Evolutionary conservation across 768 basidiomycete genomes (phyloP).

Genomic region (Polyporus arcularius): DNA sequence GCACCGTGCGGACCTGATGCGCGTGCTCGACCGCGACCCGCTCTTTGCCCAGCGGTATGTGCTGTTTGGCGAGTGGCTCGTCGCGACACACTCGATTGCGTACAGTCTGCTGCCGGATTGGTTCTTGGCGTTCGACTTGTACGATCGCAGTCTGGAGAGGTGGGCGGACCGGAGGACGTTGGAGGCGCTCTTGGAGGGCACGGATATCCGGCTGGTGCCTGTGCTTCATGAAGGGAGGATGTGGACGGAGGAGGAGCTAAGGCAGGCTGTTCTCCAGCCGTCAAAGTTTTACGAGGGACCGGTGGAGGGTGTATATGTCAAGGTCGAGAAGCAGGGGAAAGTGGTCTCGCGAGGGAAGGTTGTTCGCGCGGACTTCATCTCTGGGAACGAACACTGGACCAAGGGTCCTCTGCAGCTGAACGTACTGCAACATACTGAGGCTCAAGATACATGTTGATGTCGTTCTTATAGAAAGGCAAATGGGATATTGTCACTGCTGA

Average conservation of each 20-base stretch:
- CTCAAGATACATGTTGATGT: too few relatives aligned
- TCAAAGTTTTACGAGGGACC: constrained; percentile 50
- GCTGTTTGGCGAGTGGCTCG: constrained; percentile 66
- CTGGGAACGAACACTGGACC: constrained; percentile 65
- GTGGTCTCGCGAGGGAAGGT: constrained; percentile 54
- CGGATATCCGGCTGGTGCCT: constrained; percentile 46
- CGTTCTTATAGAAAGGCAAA: too few relatives aligned
- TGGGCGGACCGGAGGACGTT: constrained; percentile 44
- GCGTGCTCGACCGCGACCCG: constrained; percentile 46
- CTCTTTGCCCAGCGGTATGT: constrained; percentile 57
- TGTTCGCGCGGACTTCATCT: constrained; percentile 60
- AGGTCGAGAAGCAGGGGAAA: constrained; percentile 44
- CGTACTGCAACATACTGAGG: not conserved
- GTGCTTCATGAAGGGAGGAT: constrained; percentile 44
- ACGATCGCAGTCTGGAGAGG: constrained; percentile 47
- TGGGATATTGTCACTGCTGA: too few relatives aligned
- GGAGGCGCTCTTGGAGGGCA: constrained; percentile 36
- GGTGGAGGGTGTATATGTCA: constrained; percentile 60
- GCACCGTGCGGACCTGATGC: constrained; percentile 45
- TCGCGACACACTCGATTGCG: constrained; percentile 59
- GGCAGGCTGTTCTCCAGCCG: constrained; percentile 44
- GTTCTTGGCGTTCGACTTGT: constrained; percentile 63
- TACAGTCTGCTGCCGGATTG: constrained; percentile 55
- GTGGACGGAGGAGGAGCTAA: constrained; percentile 42
- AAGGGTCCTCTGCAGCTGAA: constrained; percentile 43